Evolutionary conservation across 108 stramenopile species (phyloP), one percentile per base, ranked within the genome.

Genomic region (Skeletonema menzelii): DNA sequence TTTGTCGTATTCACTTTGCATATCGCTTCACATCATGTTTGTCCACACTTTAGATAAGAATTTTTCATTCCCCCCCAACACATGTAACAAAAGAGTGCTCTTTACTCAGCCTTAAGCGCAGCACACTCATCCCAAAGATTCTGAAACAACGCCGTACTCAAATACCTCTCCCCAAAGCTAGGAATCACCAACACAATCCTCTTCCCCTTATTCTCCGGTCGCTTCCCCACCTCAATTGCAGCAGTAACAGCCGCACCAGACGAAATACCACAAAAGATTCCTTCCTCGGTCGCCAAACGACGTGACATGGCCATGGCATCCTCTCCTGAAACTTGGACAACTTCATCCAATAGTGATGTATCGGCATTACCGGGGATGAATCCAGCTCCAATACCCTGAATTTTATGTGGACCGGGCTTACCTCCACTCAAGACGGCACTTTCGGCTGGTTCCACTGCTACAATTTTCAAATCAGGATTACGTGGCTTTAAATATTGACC

Each of bases 121-220:
- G 81, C 42, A 56, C 89, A 90, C 78, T 96, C 95, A 73, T 96
- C 95, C 92, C 93, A 94, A 77, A 97, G 79, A 77, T 88, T 89
- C 79, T 95, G 93, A 80, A 97, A 97, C 46, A 83, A 70, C 19
- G 81, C 82, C 19, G 85, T 87, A 65, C 70, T 73, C 59, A 90
- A 78, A 79, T 90, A 90, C 26, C 89, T 76, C 72, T 90, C 89
- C 37, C 86, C 89, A 76, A 86, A 86, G 67, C 78, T 80, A 22
- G 89, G 86, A 12, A 90, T 67, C 42, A 90, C 71, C 30, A 87
- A 70, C 10, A 89, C 88, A 67, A 92, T 90, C 47, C 84, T 77
- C 77, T 90, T 90, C 20, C 91, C 91, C 26, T 67, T 74, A 64
- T 85, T 87, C 63, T 90, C 86, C 11, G 89, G 86, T 47, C 89